Base-by-base conservation (phyloP, 805 yeast genomes). In the Wickerhamiella cacticola region DNA sequence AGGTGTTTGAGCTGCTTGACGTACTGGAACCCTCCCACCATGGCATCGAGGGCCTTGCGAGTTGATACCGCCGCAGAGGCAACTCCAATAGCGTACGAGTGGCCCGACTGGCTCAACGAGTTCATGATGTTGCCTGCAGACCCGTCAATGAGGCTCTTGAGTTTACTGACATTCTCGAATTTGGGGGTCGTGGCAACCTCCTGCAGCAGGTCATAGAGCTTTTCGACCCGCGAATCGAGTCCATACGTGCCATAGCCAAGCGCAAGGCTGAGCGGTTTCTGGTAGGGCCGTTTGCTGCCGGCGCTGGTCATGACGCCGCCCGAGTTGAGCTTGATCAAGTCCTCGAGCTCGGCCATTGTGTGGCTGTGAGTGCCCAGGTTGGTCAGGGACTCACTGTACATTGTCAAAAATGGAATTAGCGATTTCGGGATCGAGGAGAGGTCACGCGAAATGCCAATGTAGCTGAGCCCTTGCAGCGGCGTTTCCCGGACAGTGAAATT, bases 41-140 rank as follows among this genome's bases (percentile, higher is more conserved):
- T 58, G 57, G 89, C 94, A 47, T 70, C 69, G 16, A 87, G 69
- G 4, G 77, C 70, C 47, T 76, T 76, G 16, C 78, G 70, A 1
- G 74, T 66, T 1, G 86, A 77, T 3, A 86, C 63, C 24, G 74
- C 71, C 0, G 95, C 73, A 21, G 76, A 69, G 1, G 94, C 79
- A 56, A 68, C 74, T 4, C 78, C 69, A 55, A 78, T 73, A 2
- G 97, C 95, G 64, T 74, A 88, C 1, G 80, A 68, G 60, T 92
- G 96, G 0, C 98, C 98, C 48, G 82, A 70, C 49, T 88, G 92
- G 8, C 95, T 88, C 45, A 92, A 77, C 5, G 74, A 69, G 57
- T 88, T 79, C 49, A 85, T 68, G 58, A 84, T 83, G 56, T 85
- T 88, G 28, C 87, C 79, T 0, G 83, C 81, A 57, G 81, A 63